phyloP scores from a whole-genome alignment of 2,329 filamentous ascomycete genomes.

The Shiraia sp. region DNA sequence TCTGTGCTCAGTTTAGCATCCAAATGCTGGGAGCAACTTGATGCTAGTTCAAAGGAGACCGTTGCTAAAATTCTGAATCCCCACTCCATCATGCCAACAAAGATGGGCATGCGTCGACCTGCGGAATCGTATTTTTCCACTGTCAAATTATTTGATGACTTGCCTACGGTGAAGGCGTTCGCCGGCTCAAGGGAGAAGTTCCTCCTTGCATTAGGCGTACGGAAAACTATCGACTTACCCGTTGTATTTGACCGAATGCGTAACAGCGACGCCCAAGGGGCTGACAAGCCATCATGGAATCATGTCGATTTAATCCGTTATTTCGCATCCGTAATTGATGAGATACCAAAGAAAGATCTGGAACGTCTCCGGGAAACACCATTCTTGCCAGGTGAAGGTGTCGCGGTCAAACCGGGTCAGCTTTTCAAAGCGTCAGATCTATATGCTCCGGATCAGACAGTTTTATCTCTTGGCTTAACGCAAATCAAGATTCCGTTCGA shows the following conservation, averaged over 20 bases:
- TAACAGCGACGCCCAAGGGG: slow-evolving; percentile 57
- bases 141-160: slow-evolving; percentile 93
- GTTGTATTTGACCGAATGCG: slow-evolving; percentile 90
- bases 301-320: slow-evolving; percentile 96
- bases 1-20: slow-evolving; percentile 80
- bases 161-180: slow-evolving; percentile 76
- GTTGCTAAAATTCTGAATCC: slow-evolving; percentile 67
- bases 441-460: slow-evolving; percentile 40
- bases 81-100: slow-evolving; percentile 83
- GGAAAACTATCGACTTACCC: slow-evolving; percentile 92
- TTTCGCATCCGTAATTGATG: slow-evolving; percentile 82
- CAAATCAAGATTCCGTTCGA: slow-evolving; percentile 76
- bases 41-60: slow-evolving; percentile 65
- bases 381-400: slow-evolving; percentile 73
- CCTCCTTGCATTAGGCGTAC: slow-evolving; percentile 77
- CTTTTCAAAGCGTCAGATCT: slow-evolving; percentile 43
- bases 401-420: slow-evolving; percentile 28
- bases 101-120: slow-evolving; percentile 83
- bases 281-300: slow-evolving; percentile 71
- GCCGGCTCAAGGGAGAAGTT: slow-evolving; percentile 88
- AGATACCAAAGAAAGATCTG: slow-evolving; percentile 84
- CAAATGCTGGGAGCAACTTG: slow-evolving; percentile 86
- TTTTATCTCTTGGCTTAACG: slow-evolving; percentile 34
- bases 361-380: slow-evolving; percentile 75
- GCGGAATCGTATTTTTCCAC: slow-evolving; percentile 86